Base-by-base conservation (phyloP, 495 filamentous ascomycete genomes). In the Lophium mytilinum region DNA sequence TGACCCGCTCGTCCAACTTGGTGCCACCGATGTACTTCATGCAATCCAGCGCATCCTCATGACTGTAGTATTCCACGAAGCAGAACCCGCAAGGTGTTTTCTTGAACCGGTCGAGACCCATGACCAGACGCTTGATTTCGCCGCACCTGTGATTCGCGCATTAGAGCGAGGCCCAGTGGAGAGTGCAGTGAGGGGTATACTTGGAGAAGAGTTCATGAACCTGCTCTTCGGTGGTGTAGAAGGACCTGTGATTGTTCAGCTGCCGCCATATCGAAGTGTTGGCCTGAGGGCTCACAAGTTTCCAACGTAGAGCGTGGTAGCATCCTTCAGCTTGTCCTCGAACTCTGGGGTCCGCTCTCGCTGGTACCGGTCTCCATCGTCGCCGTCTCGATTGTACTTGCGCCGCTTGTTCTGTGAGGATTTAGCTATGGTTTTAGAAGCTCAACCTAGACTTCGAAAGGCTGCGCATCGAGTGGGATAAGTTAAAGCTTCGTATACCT, bases 1-100 rank as follows among this genome's bases (percentile, higher is more conserved):
- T 96, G 61, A 97, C 87, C 58, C 93, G 83, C 74, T 98, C 93
- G 71, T 98, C 93, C 35, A 98, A 77, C 75, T 98, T 98, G n/a
- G 93, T 98, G 37, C 93, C 93, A 36, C 94, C 94, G 63, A 97
- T 84, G 66, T 97, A 98, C 72, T 97, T 97, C 85, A 98, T 84
- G 69, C 91, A 96, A 66, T 97, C 93, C 35, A 97, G 75, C 6
- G 93, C 93, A 72, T 97, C 93, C 63, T 92, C 86, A 66, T 97
- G 90, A 12, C 83, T 97, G 74, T 97, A 98, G 73, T 98, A 98
- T 72, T 98, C 93, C 64, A 98, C 93, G 67, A 98, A 98, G 75
- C 93, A 98, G 75, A 98, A 98, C 10, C 93, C 93, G 72, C 93
- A 98, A 4, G 93, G 93, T 14, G 93, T 98, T 74, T 98, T 98